Evolutionary conservation across 306 rosid species (phyloP).

Genomic region (Fragaria nilgerrensis): DNA sequence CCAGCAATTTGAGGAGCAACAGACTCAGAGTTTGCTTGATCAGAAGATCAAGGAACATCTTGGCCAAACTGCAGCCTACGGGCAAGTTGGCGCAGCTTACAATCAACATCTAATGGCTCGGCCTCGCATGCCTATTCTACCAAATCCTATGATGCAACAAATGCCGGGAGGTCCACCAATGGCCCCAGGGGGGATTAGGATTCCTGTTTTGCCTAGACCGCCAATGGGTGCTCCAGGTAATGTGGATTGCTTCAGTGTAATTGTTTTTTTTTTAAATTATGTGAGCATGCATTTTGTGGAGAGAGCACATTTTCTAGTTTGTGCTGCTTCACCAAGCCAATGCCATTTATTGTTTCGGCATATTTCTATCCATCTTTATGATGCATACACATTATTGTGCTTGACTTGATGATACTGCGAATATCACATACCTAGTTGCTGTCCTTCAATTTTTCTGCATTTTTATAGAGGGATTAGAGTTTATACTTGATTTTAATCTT

Average conservation of each 20-base stretch:
- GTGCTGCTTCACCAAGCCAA: neutral
- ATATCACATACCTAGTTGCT: neutral
- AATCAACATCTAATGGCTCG: conserved; percentile 73
- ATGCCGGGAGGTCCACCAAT: conserved; percentile 60
- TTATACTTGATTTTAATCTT: neutral
- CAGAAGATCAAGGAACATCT: conserved; percentile 97
- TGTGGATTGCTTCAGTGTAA: neutral
- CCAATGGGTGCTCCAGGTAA: conserved; percentile 70
- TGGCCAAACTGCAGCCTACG: conserved; percentile 87
- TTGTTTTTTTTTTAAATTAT: neutral
- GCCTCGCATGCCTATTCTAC: conserved; percentile 71
- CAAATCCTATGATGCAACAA: conserved; percentile 59
- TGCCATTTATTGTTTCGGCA: neutral
- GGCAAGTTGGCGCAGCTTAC: conserved; percentile 86
- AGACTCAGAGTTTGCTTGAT: conserved; percentile 89
- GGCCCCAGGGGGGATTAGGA: conserved; percentile 76
- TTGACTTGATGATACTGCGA: neutral
- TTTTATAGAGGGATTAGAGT: neutral
- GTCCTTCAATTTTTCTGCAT: neutral
- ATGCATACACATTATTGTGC: neutral
- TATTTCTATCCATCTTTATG: neutral
- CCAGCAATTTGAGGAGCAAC: conserved; percentile 96
- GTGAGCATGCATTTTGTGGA: neutral
- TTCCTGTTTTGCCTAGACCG: conserved; percentile 86
- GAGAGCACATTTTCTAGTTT: neutral